Evolutionary conservation across 768 basidiomycete species (phyloP), one percentile per base, ranked within the genome.

Genomic region (Lentinula aciculospora): DNA sequence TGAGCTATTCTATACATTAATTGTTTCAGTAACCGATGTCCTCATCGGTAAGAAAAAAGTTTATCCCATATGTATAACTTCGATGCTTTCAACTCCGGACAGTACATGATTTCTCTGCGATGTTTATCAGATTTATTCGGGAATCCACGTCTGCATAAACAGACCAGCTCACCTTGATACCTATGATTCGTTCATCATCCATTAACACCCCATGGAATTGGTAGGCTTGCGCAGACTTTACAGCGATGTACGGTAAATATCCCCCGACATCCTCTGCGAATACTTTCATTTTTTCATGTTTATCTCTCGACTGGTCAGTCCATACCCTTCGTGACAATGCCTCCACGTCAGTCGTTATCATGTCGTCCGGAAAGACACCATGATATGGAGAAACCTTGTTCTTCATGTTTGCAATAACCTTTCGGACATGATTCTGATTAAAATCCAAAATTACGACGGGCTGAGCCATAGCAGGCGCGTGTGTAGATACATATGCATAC

Each of bases 121-220:
- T 8, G 15, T 25, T 2, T 15, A 28, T 25, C 32, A 53, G n/a
- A 53, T 15, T 15, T 2, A 3, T 32, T 23, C 25, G 34, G 9
- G 15, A 4, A 3, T 50, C 19, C 10, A 12, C 10, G 1, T 7
- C 15, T 39, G 51, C 34, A 37, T 29, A 49, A 29, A 0, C 28
- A 53, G 25, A 8, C n/a, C 50, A 25, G 12, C 45, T 32, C 17
- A 48, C 56, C 46, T 48, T 46, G 46, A 57, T 45, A 7, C 56
- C 56, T 8, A 57, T 28, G 19, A 57, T 36, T 28, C 56, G 28
- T 45, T 57, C 56, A 48, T 57, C 56, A 28, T 57, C 56, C 56
- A 57, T 57, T 8, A 57, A 28, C 4, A 57, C 34, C n/a, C 56
- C 56, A 57, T 57, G 45, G 19, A 57, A 57, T 2, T 39, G 32